phyloP scores from a whole-genome alignment of 2,329 filamentous ascomycete genomes.

The Dissoconium aciculare region DNA sequence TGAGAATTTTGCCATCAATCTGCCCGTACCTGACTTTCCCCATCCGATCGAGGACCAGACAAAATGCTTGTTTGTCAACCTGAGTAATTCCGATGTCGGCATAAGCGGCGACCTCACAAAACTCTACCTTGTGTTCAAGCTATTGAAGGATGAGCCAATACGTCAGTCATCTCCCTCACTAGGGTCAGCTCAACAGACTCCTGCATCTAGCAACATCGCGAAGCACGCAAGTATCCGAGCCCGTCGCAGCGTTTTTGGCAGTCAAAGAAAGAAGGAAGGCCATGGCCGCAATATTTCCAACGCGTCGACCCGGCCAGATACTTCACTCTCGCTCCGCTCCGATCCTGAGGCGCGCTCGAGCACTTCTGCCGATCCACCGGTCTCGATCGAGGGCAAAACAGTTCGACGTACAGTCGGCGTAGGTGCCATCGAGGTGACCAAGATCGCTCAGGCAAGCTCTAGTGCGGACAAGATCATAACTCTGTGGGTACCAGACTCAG shows the following conservation, averaged over 20 bases:
- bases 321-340: conserved; percentile 16
- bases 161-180: conserved; percentile 7
- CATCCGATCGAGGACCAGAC: conserved; percentile 52
- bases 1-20: conserved; percentile 66
- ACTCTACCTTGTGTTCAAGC: conserved; percentile 69
- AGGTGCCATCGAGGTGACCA: conserved; percentile 61
- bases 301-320: conserved; percentile 12
- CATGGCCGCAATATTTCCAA: conserved; percentile 10
- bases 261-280: conserved; percentile 33
- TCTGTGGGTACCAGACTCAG: conserved; percentile 51
- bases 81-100: conserved; percentile 62
- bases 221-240: conserved; percentile 23
- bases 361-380: conserved; percentile 7
- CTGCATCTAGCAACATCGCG: conserved; percentile 4
- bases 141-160: conserved; percentile 45
- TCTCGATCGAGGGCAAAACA: conserved; percentile 30
- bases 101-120: conserved; percentile 49
- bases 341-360: conserved; percentile 11
- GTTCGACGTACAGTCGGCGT: conserved; percentile 59
- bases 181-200: background rate
- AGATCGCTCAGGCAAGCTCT: conserved; percentile 14
- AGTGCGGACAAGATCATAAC: conserved; percentile 34
- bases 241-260: conserved; percentile 49
- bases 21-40: conserved; percentile 59
- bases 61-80: conserved; percentile 75